phyloP scores from a whole-genome alignment of 495 filamentous ascomycete genomes.

The Penicillium chermesinum region DNA sequence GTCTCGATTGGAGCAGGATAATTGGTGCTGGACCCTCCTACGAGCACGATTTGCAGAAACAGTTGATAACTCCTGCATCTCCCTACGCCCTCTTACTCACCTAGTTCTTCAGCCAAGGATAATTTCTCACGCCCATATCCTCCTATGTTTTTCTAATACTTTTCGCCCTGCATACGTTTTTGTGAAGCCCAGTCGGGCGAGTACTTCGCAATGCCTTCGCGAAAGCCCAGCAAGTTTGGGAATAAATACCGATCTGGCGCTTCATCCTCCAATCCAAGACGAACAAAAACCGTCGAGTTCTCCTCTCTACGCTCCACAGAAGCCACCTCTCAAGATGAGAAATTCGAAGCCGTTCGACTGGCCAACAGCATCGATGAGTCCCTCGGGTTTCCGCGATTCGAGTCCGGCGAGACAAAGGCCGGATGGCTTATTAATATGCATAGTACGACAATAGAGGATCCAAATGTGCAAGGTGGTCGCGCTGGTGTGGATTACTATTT shows the following conservation, averaged over 20 bases:
- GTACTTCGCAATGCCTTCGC: slow-evolving; percentile 49
- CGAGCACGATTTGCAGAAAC: slow-evolving; percentile 10
- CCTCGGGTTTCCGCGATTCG: slow-evolving; percentile 90
- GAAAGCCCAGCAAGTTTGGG: slow-evolving; percentile 52
- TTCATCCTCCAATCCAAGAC: slow-evolving; percentile 48
- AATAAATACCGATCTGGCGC: slow-evolving; percentile 48
- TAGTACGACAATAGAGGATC: slow-evolving; percentile 78
- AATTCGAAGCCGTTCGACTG: slow-evolving; percentile 74
- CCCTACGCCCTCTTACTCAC: not conserved
- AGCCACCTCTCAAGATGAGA: slow-evolving; percentile 80
- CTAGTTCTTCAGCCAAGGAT: not conserved
- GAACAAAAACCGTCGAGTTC: slow-evolving; percentile 72
- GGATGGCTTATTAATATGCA: slow-evolving; percentile 97
- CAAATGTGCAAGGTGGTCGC: slow-evolving; percentile 72
- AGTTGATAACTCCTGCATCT: not conserved
- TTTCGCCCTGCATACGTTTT: slow-evolving; percentile 8
- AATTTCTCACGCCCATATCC: not conserved
- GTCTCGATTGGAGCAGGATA: slow-evolving; percentile 20
- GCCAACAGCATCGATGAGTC: slow-evolving; percentile 89
- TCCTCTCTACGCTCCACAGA: slow-evolving; percentile 69
- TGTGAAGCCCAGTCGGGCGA: slow-evolving; percentile 25
- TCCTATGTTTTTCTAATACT: slow-evolving; percentile 25
- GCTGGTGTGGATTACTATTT: slow-evolving; percentile 97
- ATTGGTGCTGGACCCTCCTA: slow-evolving; percentile 14
- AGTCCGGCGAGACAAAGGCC: slow-evolving; percentile 75